Evolutionary conservation across 495 filamentous ascomycete genomes (phyloP).

Genomic region (Mytilinidion resinicola): DNA sequence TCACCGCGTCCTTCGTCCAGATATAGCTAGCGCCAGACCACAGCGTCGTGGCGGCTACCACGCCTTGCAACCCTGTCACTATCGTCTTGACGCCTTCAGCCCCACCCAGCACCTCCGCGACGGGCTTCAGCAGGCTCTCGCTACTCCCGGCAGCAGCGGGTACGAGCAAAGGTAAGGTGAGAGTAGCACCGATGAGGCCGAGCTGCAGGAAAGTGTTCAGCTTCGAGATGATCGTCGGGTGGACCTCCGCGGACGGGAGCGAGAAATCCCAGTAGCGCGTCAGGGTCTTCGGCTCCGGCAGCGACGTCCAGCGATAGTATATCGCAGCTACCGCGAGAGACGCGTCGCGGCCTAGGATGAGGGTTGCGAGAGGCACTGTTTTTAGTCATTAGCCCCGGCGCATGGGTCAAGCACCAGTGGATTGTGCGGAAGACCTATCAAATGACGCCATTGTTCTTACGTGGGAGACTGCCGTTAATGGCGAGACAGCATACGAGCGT

Average conservation of each 20-base stretch:
- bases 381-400: neutral
- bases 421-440: too few relatives aligned
- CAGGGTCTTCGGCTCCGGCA: conserved; percentile 89
- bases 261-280: conserved; percentile 96
- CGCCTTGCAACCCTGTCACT: conserved; percentile 28
- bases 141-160: neutral
- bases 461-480: conserved; percentile 69
- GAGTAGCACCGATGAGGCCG: conserved; percentile 35
- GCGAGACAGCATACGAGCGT: conserved; percentile 78
- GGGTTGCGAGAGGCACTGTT: conserved; percentile 72
- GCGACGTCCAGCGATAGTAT: conserved; percentile 89
- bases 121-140: neutral
- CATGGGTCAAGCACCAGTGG: too few relatives aligned
- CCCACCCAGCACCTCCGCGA: conserved; percentile 11
- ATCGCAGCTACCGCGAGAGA: conserved; percentile 83
- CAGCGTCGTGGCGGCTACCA: conserved; percentile 37
- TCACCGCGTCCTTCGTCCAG: conserved; percentile 34
- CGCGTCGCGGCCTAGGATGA: conserved; percentile 86
- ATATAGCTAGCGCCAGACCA: conserved; percentile 39
- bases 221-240: conserved; percentile 87
- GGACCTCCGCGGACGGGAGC: conserved; percentile 85
- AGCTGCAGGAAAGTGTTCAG: conserved; percentile 42
- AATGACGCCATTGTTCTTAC: conserved; percentile 42
- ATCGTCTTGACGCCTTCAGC: conserved; percentile 18
- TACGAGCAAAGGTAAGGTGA: conserved; percentile 7